phyloP scores from a whole-genome alignment of 306 rosid species.

The Bauhinia variegata region DNA sequence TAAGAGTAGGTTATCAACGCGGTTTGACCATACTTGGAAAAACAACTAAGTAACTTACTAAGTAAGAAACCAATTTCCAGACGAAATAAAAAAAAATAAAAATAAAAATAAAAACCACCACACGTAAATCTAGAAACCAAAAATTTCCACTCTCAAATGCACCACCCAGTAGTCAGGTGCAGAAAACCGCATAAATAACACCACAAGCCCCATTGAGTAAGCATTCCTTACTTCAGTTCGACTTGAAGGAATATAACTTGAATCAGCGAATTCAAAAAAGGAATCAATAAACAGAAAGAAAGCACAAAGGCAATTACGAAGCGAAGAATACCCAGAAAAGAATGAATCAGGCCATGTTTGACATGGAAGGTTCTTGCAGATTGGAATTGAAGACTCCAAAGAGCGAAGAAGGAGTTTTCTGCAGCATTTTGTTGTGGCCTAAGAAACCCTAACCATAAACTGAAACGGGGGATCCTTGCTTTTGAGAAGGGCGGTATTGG shows the following conservation, averaged over 20 bases:
- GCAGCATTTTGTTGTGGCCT: slow-evolving; percentile 28
- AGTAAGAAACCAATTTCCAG: background rate
- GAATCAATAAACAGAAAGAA: background rate
- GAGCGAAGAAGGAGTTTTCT: slow-evolving; percentile 20
- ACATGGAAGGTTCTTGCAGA: slow-evolving; percentile 31
- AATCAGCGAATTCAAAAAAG: background rate
- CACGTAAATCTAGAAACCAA: background rate
- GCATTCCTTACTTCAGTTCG: background rate
- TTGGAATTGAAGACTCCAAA: slow-evolving; percentile 27
- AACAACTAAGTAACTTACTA: background rate
- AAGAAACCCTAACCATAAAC: background rate
- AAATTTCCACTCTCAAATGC: background rate
- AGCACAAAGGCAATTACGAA: background rate
- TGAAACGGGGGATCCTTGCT: no score
- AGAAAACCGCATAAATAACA: background rate
- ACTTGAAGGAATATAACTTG: background rate
- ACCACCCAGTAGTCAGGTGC: background rate
- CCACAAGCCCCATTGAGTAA: background rate
- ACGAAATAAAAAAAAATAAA: background rate
- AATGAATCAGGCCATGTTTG: slow-evolving; percentile 44
- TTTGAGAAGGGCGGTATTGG: no score
- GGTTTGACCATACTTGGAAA: background rate
- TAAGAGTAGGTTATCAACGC: background rate
- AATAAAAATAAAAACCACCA: no score
- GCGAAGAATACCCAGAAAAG: slow-evolving; percentile 8